Evolutionary conservation across 805 yeast genomes (phyloP), one percentile per base, ranked within the genome.

Genomic region (Blastobotrys robertii): DNA sequence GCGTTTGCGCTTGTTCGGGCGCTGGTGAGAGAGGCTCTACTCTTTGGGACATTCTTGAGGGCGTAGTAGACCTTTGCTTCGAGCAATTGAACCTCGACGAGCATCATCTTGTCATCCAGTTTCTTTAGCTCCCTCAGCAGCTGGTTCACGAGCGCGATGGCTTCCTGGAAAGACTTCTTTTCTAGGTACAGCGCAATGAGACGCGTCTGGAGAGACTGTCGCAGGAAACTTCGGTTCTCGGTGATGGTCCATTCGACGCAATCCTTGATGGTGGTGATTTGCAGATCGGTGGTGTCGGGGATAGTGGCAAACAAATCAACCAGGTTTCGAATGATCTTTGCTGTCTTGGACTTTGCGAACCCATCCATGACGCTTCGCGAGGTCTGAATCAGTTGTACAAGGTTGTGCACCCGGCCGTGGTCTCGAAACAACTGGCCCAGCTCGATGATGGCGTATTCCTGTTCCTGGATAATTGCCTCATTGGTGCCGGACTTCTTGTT

Each of bases 1-100:
- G 97, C 76, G 62, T 92, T 94, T n/a, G 98, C 98, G 2, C 94
- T 82, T 0, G 98, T 92, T 63, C 97, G 77, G 1, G 98, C 96
- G 38, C 94, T 80, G 2, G 97, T 87, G 54, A 92, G 71, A 2
- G 96, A 80, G 6, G 97, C 97, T 55, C 84, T 77, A 4, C 95
- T 76, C 66, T 90, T 92, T 4, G 96, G 83, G 55, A 84, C 73
- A 62, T 92, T 92, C 61, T 96, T 77, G 55, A 92, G 70, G 22
- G 94, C 87, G 62, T 88, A 95, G 62, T 82, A 92, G 34, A 85
- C 86, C 57, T 86, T 81, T 14, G 92, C 74, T 62, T 92, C 97
- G 50, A 92, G 74, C 50, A 92, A 68, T 65, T 92, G 97, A 31
- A 92, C 96, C 62, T 92, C 98, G 10, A 92, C 95, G 42, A 92